Percentiles rank a stretch among this genome's conserved stretches.
phyloP scores from a whole-genome alignment of 495 filamentous ascomycete species.

The Saxispiralis lemnorum region DNA sequence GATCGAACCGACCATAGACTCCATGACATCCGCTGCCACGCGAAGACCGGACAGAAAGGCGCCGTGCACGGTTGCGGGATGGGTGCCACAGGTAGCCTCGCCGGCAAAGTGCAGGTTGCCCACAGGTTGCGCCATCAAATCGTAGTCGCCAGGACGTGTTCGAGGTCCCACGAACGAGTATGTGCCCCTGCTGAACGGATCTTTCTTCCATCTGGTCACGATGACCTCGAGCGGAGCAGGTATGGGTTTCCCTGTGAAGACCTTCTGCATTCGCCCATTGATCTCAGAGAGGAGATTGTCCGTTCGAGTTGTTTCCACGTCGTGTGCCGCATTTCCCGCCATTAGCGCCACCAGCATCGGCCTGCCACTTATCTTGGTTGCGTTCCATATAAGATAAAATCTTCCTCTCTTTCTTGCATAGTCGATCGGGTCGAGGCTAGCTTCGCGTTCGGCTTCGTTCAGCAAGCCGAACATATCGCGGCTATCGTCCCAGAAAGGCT shows the following conservation, averaged over 20 bases:
- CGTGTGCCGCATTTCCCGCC: conserved; percentile 85
- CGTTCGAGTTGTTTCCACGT: conserved; percentile 61
- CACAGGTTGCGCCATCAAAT: conserved; percentile 69
- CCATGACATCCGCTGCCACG: conserved; percentile 69
- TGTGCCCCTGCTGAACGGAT: conserved; percentile 73
- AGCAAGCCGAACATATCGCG: conserved; percentile 89
- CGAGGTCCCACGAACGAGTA: conserved; percentile 82
- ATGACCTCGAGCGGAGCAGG: conserved; percentile 72
- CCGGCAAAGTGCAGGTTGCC: conserved; percentile 92
- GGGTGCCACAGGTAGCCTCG: conserved; percentile 85
- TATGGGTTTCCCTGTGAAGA: conserved; percentile 44
- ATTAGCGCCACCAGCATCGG: conserved; percentile 83
- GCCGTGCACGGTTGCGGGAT: conserved; percentile 92
- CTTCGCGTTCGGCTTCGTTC: conserved; percentile 41
- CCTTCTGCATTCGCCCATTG: conserved; percentile 49
- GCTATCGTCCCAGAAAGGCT: conserved; percentile 82
- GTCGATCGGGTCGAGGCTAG: conserved; percentile 41
- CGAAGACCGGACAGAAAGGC: conserved; percentile 87
- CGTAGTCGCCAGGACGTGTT: conserved; percentile 75
- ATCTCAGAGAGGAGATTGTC: conserved; percentile 62
- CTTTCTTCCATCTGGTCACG: conserved; percentile 81
- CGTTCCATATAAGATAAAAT: conserved; percentile 96
- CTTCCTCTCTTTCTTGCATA: conserved; percentile 53
- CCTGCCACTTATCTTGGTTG: conserved; percentile 68
- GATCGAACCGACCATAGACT: conserved; percentile 64